phyloP scores from a whole-genome alignment of 768 basidiomycete species.

The Chalciporus piperatus region DNA sequence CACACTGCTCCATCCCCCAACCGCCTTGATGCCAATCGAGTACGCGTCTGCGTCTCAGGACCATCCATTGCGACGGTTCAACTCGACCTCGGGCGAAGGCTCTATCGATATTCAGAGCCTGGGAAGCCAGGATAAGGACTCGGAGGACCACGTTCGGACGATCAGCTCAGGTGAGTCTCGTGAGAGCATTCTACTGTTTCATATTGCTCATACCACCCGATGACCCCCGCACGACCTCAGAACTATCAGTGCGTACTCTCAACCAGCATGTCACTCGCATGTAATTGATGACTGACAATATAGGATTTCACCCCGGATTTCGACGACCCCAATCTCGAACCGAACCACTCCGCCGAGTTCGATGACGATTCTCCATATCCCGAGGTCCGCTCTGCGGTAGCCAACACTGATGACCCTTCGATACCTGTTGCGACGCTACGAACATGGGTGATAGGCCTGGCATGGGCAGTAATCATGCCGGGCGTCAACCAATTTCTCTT shows the following conservation, averaged over 20 bases:
- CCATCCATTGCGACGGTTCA: conserved; percentile 14
- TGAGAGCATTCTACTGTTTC: not conserved
- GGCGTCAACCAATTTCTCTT: conserved; percentile 75
- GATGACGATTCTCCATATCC: conserved; percentile 72
- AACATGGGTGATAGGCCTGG: conserved; percentile 69
- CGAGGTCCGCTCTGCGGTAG: conserved; percentile 68
- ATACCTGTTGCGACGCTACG: conserved; percentile 64
- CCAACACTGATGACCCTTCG: conserved; percentile 66
- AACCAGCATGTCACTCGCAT: not conserved
- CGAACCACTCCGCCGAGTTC: conserved; percentile 5
- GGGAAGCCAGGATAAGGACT: conserved; percentile 24
- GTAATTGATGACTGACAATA: not conserved
- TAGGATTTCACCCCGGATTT: conserved; percentile 9
- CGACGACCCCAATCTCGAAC: conserved; percentile 29
- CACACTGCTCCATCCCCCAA: conserved; percentile 4
- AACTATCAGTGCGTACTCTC: conserved; percentile 15
- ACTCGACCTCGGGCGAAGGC: conserved; percentile 3
- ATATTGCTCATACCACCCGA: not conserved
- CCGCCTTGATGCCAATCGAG: conserved; percentile 21
- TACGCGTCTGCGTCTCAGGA: conserved; percentile 10
- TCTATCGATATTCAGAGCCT: conserved; percentile 12
- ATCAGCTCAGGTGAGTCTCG: conserved; percentile 20
- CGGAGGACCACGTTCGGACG: conserved; percentile 11
- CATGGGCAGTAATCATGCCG: conserved; percentile 63
- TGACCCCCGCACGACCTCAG: conserved; percentile 12